A percentile compares a stretch with the other conserved stretches of the same genome.
Evolutionary conservation across 2,329 filamentous ascomycete species (phyloP).

Genomic region (Aspergillus calidoustus): DNA sequence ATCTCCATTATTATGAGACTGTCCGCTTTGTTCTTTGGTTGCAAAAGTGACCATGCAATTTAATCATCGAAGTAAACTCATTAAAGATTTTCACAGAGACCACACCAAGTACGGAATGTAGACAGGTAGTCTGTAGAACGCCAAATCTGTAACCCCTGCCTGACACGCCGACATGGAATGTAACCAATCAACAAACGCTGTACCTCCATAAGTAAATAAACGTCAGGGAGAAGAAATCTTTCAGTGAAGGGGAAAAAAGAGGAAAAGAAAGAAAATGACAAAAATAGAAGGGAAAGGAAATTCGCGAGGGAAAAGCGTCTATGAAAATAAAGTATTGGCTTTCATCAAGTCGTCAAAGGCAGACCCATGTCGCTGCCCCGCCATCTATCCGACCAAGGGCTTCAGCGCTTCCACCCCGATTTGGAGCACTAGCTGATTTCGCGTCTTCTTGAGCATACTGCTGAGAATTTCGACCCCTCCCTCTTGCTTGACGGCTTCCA

Average conservation of each 20-base stretch:
- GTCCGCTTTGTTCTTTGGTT: background rate
- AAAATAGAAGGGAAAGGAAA: constrained; percentile 1
- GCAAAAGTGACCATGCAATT: background rate
- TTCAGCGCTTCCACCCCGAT: constrained; percentile 75
- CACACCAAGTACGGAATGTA: constrained; percentile 1
- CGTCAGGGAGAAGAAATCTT: background rate
- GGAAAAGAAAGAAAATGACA: constrained; percentile 13
- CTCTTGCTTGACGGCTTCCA: constrained; percentile 63
- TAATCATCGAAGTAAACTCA: background rate
- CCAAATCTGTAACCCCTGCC: constrained; percentile 12
- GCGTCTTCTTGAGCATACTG: constrained; percentile 69
- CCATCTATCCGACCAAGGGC: constrained; percentile 56
- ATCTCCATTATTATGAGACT: background rate
- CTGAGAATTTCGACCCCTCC: constrained; percentile 72
- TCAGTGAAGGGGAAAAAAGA: constrained; percentile 5
- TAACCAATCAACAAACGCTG: background rate
- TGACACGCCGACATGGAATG: background rate
- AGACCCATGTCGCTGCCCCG: constrained; percentile 7
- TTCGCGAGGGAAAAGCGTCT: constrained; percentile 4
- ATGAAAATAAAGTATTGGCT: constrained; percentile 21
- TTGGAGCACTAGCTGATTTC: constrained; percentile 71
- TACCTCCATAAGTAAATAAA: background rate
- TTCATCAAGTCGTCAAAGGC: constrained; percentile 13
- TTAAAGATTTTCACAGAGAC: background rate
- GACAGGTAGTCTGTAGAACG: background rate